Percentiles rank a stretch among this genome's conserved stretches.
phyloP scores from a whole-genome alignment of 176 grass and related monocot species.

The Miscanthus lutarioriparius region DNA sequence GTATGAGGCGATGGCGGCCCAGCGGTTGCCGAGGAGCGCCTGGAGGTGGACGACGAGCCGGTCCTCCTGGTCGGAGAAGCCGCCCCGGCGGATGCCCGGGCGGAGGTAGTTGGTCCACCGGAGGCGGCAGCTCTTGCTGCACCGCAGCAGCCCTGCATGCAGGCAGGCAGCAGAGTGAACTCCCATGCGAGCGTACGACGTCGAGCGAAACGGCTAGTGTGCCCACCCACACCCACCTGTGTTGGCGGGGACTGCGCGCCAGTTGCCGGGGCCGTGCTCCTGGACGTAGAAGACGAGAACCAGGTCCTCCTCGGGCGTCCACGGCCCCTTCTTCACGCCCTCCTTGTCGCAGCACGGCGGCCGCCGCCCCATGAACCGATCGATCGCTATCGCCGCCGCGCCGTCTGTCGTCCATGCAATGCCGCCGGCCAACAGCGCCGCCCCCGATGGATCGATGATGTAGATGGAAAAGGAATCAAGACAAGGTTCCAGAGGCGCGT shows the following conservation, averaged over 20 bases:
- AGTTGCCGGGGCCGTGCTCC: slow-evolving; percentile 76
- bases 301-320: slow-evolving; percentile 88
- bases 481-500: neutral
- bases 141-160: slow-evolving; percentile 65
- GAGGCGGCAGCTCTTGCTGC: slow-evolving; percentile 89
- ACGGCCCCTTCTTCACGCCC: slow-evolving; percentile 82
- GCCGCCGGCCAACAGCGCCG: neutral
- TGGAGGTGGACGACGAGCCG: slow-evolving; percentile 81
- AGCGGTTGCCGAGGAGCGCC: slow-evolving; percentile 86
- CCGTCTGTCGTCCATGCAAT: neutral
- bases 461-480: neutral
- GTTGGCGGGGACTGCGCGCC: slow-evolving; percentile 58
- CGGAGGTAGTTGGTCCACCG: slow-evolving; percentile 91
- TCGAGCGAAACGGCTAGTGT: no score
- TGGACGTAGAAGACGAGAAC: slow-evolving; percentile 77
- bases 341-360: slow-evolving; percentile 66
- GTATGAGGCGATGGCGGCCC: slow-evolving; percentile 82
- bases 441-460: neutral
- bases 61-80: slow-evolving; percentile 72
- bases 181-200: no score
- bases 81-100: slow-evolving; percentile 72
- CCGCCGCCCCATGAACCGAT: slow-evolving; percentile 51
- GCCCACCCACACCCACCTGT: slow-evolving; percentile 31
- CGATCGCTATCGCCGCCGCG: neutral
- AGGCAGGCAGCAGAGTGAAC: neutral